Evolutionary conservation across 208 protist genomes (phyloP).

Genomic region (Wallacemonas sp.): DNA sequence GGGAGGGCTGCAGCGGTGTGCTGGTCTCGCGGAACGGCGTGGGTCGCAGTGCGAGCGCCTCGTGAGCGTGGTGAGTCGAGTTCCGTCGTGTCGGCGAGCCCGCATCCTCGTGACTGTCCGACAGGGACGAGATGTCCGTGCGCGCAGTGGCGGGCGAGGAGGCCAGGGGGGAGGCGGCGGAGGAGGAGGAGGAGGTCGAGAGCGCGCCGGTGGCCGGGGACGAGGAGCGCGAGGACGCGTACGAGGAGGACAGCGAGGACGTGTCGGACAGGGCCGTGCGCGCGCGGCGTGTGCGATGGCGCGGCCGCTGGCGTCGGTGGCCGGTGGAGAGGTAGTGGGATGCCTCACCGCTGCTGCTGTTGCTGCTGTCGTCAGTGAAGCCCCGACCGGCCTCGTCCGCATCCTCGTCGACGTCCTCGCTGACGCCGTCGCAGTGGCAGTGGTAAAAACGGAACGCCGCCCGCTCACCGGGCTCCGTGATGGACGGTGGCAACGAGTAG

Average conservation of each 20-base stretch:
- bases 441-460: slow-evolving; percentile 8
- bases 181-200: neutral
- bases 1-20: neutral
- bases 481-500: slow-evolving; percentile 3
- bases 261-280: neutral
- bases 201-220: neutral
- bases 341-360: neutral
- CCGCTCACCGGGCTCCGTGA: slow-evolving; percentile 8
- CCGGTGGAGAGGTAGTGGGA: neutral
- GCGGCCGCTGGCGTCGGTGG: neutral
- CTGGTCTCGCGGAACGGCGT: neutral
- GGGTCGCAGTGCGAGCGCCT: neutral
- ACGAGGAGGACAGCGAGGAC: neutral
- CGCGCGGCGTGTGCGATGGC: neutral
- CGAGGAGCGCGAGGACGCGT: neutral
- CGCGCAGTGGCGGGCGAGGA: neutral
- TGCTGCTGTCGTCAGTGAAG: slow-evolving; percentile 2
- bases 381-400: slow-evolving; percentile 18
- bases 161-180: neutral
- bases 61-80: neutral
- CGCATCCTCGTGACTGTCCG: neutral
- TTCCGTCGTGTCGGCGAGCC: neutral
- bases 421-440: slow-evolving; percentile 7
- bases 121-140: neutral
- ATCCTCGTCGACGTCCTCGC: slow-evolving; percentile 5